phyloP scores from a whole-genome alignment of 495 filamentous ascomycete genomes.

The Penicillium paxilli region DNA sequence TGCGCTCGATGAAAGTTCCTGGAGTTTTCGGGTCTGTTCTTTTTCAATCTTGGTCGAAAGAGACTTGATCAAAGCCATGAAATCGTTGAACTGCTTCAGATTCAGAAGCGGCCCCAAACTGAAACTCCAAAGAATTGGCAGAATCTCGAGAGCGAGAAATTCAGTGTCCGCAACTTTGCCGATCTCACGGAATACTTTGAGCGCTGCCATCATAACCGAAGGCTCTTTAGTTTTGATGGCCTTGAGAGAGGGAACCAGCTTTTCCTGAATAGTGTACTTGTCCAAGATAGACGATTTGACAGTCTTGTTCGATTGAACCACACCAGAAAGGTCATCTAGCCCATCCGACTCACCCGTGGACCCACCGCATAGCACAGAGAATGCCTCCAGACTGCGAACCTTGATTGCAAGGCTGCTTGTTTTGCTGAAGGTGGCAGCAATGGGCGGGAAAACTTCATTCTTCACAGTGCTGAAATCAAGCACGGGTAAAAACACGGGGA shows the following conservation, averaged over 20 bases:
- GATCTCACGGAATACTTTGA: conserved; percentile 79
- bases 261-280: conserved; percentile 97
- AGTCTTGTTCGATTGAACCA: conserved; percentile 49
- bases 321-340: conserved; percentile 68
- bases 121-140: conserved; percentile 90
- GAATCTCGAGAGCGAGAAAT: conserved; percentile 88
- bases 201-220: conserved; percentile 92
- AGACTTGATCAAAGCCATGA: conserved; percentile 82
- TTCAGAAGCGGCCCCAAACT: conserved; percentile 86
- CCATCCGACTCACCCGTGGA: conserved; percentile 36
- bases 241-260: conserved; percentile 85
- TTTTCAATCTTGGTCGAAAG: conserved; percentile 79
- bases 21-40: conserved; percentile 83
- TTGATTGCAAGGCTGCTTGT: conserved; percentile 94
- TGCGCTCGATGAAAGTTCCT: conserved; percentile 67
- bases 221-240: conserved; percentile 97
- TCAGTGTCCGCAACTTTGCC: conserved; percentile 82
- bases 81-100: conserved; percentile 80
- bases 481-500: conserved; percentile 73
- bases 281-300: conserved; percentile 76
- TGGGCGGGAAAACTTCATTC: conserved; percentile 88
- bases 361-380: conserved; percentile 85
- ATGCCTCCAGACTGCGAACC: conserved; percentile 84
- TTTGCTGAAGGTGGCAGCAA: conserved; percentile 85
- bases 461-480: conserved; percentile 96